A percentile compares a stretch with the other conserved stretches of the same genome.
These are phyloP conservation scores for Pichia insulana DNA, from an alignment of 805 yeast species.

Conservation along the genomic window DNA sequence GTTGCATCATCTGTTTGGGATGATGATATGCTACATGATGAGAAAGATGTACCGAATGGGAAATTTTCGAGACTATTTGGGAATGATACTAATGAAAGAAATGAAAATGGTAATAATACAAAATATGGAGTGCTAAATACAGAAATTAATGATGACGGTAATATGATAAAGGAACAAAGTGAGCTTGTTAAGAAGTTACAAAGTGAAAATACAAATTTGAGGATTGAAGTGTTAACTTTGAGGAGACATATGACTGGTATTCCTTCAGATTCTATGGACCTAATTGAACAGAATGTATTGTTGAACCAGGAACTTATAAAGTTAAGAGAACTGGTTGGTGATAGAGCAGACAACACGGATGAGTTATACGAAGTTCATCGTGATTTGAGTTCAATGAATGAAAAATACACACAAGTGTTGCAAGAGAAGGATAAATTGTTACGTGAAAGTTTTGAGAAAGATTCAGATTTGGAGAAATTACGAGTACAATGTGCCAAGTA, in stretches of 20 bases:
- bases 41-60: background rate
- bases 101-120: constrained; percentile 16
- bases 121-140: constrained; percentile 9
- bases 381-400: no score
- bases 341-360: background rate
- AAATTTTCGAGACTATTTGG: constrained; percentile 13
- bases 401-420: background rate
- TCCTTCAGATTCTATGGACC: constrained; percentile 33
- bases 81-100: constrained; percentile 16
- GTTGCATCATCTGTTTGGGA: constrained; percentile 15
- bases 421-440: constrained; percentile 5
- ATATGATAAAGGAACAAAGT: constrained; percentile 21
- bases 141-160: constrained; percentile 14
- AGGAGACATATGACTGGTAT: constrained; percentile 32
- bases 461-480: constrained; percentile 3
- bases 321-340: constrained; percentile 1
- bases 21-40: constrained; percentile 14
- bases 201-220: constrained; percentile 36
- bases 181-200: constrained; percentile 24
- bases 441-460: constrained; percentile 1
- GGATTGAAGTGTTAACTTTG: constrained; percentile 34
- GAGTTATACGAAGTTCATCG: background rate
- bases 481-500: constrained; percentile 1
- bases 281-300: constrained; percentile 20
- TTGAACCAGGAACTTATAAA: constrained; percentile 9